Conservation (phyloP, 371 early-diverging fungal species). For the Mortierella sp. region DNA sequence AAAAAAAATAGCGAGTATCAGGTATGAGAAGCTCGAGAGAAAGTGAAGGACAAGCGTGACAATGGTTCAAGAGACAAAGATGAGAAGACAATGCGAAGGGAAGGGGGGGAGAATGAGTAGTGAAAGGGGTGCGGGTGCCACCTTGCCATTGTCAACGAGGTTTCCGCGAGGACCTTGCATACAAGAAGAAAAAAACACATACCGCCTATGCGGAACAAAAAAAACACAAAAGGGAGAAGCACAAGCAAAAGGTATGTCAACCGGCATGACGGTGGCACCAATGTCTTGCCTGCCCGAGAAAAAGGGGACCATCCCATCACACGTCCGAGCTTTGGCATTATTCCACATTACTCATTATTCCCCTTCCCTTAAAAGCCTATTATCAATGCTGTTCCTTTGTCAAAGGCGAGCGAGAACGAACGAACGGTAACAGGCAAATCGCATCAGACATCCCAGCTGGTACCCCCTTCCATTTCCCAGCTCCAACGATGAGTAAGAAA, state of each 20-base stretch:
- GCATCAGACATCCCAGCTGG: background rate
- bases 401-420: background rate
- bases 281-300: no score
- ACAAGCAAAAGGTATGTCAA: background rate
- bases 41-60: background rate
- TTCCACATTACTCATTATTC: no score
- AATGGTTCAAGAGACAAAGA: background rate
- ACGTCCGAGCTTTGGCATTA: no score
- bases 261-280: no score
- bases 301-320: no score
- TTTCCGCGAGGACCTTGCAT: background rate
- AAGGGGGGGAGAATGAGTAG: background rate
- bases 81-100: background rate
- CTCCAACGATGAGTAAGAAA: background rate
- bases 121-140: background rate
- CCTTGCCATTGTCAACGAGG: background rate
- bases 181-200: background rate
- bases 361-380: no score
- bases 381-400: background rate
- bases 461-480: background rate
- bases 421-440: background rate
- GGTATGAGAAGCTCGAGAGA: background rate
- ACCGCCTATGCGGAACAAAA: conserved; percentile 1
- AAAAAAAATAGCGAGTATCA: background rate
- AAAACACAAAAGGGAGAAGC: background rate